Base-by-base conservation (phyloP, 257 asterid genomes). In the Avicennia marina region DNA sequence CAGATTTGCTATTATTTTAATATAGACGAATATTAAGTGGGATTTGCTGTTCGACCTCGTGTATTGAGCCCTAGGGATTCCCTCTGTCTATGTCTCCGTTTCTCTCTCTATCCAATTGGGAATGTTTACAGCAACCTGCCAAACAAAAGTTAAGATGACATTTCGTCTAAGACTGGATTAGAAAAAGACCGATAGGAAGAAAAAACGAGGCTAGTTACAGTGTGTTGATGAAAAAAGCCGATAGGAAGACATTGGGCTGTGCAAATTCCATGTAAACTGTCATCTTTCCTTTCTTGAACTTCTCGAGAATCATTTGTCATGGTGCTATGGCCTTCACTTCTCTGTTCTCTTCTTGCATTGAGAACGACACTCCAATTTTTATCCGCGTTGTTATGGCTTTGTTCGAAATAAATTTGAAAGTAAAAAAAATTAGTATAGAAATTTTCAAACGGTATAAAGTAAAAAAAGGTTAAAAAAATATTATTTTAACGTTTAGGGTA, bases 61-160 rank as follows among this genome's bases (percentile, higher is more conserved):
- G 56, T 46, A 26, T 59, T 40, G 95, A 62, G 79, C 80, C 66
- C 77, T 77, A 48, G 89, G 94, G 91, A 84, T 84, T 75, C 83
- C 73, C 78, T 75, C 74, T 57, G 10, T 62, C 60, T 22, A 42
- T 64, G 31, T 45, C 40, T 68, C 46, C 45, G n/a, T 48, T n/a
- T 59, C 59, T 41, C 52, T 56, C 32, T n/a, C n/a, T n/a, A n/a
- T 50, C 50, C 62, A 19, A 48, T 27, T 42, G 44, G 39, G 64
- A 59, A 46, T 68, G 60, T 36, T n/a, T n/a, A n/a, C n/a, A n/a
- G n/a, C n/a, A n/a, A n/a, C n/a, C n/a, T n/a, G n/a, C n/a, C n/a
- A n/a, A n/a, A n/a, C n/a, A n/a, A n/a, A n/a, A n/a, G n/a, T n/a
- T n/a, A n/a, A n/a, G n/a, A n/a, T n/a, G n/a, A n/a, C n/a, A n/a